Evolutionary conservation across 2,329 filamentous ascomycete species (phyloP).

Genomic region (Xylariales sp.): DNA sequence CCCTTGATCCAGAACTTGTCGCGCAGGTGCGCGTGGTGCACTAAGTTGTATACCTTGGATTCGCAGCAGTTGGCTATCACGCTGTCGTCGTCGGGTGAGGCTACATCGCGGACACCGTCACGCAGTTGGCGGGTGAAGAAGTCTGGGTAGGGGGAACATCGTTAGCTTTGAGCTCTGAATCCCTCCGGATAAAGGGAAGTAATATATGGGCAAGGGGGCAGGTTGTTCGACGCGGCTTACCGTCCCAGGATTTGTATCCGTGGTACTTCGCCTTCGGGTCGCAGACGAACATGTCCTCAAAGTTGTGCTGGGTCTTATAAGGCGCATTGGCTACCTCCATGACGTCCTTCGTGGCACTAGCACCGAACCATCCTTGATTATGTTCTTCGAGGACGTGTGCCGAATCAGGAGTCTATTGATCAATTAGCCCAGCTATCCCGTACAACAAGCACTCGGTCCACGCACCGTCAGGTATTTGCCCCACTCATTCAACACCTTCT

Average conservation of each 20-base stretch:
- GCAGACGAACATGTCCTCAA: conserved; percentile 58
- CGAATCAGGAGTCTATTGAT: conserved; percentile 42
- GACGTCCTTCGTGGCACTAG: conserved; percentile 41
- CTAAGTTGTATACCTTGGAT: conserved; percentile 40
- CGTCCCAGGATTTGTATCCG: conserved; percentile 56
- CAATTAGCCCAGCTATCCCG: not conserved
- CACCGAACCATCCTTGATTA: conserved; percentile 50
- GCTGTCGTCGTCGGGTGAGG: conserved; percentile 38
- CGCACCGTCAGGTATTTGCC: conserved; percentile 46
- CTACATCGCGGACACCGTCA: conserved; percentile 42
- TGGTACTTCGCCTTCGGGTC: conserved; percentile 48
- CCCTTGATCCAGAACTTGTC: conserved; percentile 57
- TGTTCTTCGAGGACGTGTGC: conserved; percentile 43
- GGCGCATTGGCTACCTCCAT: conserved; percentile 48
- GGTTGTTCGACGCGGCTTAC: no score
- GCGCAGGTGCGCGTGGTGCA: conserved; percentile 35
- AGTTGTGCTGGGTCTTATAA: conserved; percentile 35
- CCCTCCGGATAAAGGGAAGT: no score
- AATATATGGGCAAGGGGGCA: no score
- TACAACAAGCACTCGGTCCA: not conserved
- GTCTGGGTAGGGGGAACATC: conserved; percentile 18
- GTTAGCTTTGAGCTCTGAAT: no score
- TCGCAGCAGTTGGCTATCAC: conserved; percentile 55
- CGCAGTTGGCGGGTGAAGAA: conserved; percentile 55
- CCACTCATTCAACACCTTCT: conserved; percentile 54